phyloP scores from a whole-genome alignment of 164 flowering plant species.

The Nelumbo lutea region DNA sequence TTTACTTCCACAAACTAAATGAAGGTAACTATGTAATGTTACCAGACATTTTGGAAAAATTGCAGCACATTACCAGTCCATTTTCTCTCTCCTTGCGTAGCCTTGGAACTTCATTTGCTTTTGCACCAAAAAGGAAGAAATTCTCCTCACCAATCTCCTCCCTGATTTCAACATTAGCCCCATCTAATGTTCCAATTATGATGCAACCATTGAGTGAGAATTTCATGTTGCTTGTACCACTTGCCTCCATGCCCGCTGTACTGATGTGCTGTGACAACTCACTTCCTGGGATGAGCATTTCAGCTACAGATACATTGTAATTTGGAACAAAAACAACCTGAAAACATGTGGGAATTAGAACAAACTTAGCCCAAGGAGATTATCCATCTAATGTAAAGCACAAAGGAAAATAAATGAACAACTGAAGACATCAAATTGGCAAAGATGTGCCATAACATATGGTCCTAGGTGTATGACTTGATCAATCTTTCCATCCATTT shows the following conservation, averaged over 20 bases:
- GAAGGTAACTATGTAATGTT: not conserved
- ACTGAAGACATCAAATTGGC: not conserved
- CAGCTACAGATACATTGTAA: slow-evolving; percentile 95
- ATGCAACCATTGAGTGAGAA: slow-evolving; percentile 96
- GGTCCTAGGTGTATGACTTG: no score
- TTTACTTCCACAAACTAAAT: not conserved
- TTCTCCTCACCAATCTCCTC: slow-evolving; percentile 90
- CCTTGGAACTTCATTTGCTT: slow-evolving; percentile 81
- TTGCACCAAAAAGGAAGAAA: slow-evolving; percentile 94
- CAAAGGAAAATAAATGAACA: not conserved
- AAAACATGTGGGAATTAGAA: slow-evolving; percentile 7
- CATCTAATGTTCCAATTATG: slow-evolving; percentile 94
- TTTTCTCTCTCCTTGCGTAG: slow-evolving; percentile 90
- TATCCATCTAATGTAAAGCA: not conserved
- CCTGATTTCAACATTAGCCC: slow-evolving; percentile 97
- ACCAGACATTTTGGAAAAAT: not conserved
- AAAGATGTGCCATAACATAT: no score
- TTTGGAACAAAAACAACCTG: slow-evolving; percentile 97
- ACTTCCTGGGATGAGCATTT: slow-evolving; percentile 94
- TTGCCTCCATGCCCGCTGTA: slow-evolving; percentile 99
- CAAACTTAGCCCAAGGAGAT: not conserved
- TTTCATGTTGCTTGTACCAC: slow-evolving; percentile 99
- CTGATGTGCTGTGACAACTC: slow-evolving; percentile 97
- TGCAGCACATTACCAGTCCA: slow-evolving; percentile 57
- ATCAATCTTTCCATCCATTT: no score